Conservation (phyloP, 2,329 filamentous ascomycete genomes). For the Fusarium austroafricanum region DNA sequence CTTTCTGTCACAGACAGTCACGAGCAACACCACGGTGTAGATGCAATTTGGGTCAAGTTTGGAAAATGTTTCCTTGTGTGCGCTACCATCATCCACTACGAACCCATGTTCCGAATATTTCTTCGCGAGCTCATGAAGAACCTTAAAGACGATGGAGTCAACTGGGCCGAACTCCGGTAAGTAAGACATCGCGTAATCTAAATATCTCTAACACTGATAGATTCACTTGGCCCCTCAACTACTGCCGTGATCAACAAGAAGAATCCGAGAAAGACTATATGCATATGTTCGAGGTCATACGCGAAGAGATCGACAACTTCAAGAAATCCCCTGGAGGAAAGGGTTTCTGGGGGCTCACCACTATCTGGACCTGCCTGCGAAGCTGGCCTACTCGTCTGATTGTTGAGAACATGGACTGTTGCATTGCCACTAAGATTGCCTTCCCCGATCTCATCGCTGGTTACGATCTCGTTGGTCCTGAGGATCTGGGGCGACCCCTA, state of each 20-base stretch:
- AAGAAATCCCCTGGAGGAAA: constrained; percentile 76
- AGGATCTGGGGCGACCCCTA: constrained; percentile 81
- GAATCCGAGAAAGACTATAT: constrained; percentile 74
- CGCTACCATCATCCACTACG: constrained; percentile 83
- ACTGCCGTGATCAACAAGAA: constrained; percentile 73
- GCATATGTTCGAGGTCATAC: constrained; percentile 77
- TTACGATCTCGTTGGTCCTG: constrained; percentile 90
- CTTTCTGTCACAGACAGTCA: constrained; percentile 79
- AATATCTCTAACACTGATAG: constrained; percentile 51
- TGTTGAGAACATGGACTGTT: constrained; percentile 85
- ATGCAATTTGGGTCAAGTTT: constrained; percentile 89
- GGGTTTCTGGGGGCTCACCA: constrained; percentile 83
- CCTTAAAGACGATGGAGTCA: constrained; percentile 83
- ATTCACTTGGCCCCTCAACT: constrained; percentile 78
- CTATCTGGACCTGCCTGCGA: constrained; percentile 86
- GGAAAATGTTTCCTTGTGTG: constrained; percentile 78
- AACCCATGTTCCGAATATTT: constrained; percentile 86
- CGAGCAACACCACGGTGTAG: constrained; percentile 83
- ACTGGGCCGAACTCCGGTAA: constrained; percentile 81
- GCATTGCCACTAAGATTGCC: constrained; percentile 82
- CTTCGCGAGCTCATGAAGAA: constrained; percentile 76
- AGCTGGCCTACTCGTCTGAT: constrained; percentile 72
- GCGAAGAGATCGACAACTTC: constrained; percentile 83
- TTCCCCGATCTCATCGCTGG: constrained; percentile 86
- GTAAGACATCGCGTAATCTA: constrained; percentile 15